Evolutionary conservation across 176 grass and related monocot genomes (phyloP).

Genomic region (Eleusine coracana): DNA sequence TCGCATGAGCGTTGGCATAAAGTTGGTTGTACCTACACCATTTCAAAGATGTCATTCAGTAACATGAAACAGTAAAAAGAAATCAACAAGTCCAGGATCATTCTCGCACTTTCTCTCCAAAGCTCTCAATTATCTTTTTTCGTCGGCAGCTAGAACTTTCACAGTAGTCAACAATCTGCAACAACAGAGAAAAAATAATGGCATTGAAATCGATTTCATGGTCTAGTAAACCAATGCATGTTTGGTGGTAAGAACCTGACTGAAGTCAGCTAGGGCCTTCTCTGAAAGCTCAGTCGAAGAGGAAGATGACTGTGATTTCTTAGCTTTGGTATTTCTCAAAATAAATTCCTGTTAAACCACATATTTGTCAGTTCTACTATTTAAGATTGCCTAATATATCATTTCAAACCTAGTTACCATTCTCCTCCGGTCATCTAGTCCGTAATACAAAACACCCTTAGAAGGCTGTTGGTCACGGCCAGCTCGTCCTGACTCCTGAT

Average conservation of each 20-base stretch:
- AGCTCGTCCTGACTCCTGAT: constrained; percentile 93
- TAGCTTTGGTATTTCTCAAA: constrained; percentile 69
- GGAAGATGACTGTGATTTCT: constrained; percentile 59
- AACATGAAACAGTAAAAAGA: constrained; percentile 35
- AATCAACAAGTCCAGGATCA: background rate
- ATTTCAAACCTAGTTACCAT: constrained; percentile 63
- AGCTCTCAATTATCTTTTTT: constrained; percentile 84
- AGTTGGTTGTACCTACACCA: constrained; percentile 65
- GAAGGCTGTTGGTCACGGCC: constrained; percentile 82
- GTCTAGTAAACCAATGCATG: constrained; percentile 12
- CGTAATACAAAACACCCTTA: constrained; percentile 89
- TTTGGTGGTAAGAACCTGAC: constrained; percentile 62
- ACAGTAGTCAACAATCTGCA: constrained; percentile 89
- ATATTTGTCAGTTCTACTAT: constrained; percentile 31
- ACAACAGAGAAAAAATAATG: constrained; percentile 19
- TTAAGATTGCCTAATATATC: constrained; percentile 11
- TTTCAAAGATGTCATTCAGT: constrained; percentile 40
- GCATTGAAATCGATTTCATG: constrained; percentile 6
- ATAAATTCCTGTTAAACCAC: constrained; percentile 77
- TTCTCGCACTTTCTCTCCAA: constrained; percentile 76
- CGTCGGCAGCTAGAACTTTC: constrained; percentile 73
- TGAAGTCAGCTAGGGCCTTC: constrained; percentile 78
- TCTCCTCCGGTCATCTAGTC: constrained; percentile 76
- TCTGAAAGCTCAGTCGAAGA: constrained; percentile 59
- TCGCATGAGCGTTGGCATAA: constrained; percentile 84